Evolutionary conservation across 495 filamentous ascomycete genomes (phyloP), one percentile per base, ranked within the genome.

Genomic region (Aspergillus funiculosus): DNA sequence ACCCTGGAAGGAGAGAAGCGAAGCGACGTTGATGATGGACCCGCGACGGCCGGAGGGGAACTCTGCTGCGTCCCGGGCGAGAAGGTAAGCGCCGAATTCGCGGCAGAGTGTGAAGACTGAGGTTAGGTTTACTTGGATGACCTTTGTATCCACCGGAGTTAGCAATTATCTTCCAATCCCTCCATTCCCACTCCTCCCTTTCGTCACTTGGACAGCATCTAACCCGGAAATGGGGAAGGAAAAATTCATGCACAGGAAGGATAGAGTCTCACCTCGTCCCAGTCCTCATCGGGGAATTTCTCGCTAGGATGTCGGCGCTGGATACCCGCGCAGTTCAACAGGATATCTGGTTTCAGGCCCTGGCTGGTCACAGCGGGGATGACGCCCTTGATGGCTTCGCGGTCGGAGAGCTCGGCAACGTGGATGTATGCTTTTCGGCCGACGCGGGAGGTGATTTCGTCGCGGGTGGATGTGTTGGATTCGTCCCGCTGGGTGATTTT

Each of bases 311-410:
- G 85, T 8, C 90, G 75, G 21, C 81, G 73, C 53, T 95, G 89
- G 58, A 95, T 89, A 9, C 89, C 89, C 3, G 85, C 88, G 64
- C 83, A 87, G 70, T 89, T 94, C 25, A 94, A 62, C 3, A 95
- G 76, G 57, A 94, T 89, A 43, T 58, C 94, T 86, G 62, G 52
- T 10, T 60, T 66, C 43, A 85, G 74, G 46, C 75, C 64, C 53
- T 84, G 76, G 0, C 55, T 76, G 51, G 80, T 59, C 18, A 87
- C 64, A 13, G 92, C 66, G 1, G 54, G 61, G 6, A 83, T 76
- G 14, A 82, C 63, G 0, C 29, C 18, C n/a, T 57, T 57, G 22
- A 57, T 81, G 3, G 76, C 71, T 4, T 55, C 52, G 8, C 72
- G 60, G 3, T 73, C 78, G 41, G 81, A 72, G 7, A 94, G 82